Conservation (phyloP, 371 early-diverging fungal genomes). For the Haplosporangium sp. region DNA sequence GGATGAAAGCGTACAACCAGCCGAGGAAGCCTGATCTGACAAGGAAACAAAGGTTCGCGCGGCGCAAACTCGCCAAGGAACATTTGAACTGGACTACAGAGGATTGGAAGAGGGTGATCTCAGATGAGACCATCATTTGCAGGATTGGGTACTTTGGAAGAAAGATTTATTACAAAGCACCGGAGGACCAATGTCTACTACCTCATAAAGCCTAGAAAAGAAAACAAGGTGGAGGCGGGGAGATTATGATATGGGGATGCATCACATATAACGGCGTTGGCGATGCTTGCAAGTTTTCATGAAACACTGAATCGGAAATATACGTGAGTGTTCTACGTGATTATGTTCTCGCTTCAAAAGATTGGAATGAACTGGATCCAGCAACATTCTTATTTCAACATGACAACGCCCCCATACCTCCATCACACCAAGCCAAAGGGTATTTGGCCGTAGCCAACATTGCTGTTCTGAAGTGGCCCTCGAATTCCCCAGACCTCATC, state of each 20-base stretch:
- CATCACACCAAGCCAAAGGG: slow-evolving; percentile 10
- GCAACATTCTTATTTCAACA: slow-evolving; percentile 37
- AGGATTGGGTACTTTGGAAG: slow-evolving; percentile 4
- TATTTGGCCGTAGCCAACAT: no score
- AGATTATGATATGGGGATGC: slow-evolving; percentile 31
- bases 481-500: slow-evolving; percentile 4
- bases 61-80: slow-evolving; percentile 1
- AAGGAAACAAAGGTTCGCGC: not conserved
- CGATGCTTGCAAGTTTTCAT: slow-evolving; percentile 18
- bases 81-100: slow-evolving; percentile 6
- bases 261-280: slow-evolving; percentile 24
- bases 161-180: not conserved
- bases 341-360: no score
- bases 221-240: slow-evolving; percentile 22
- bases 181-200: not conserved
- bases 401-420: slow-evolving; percentile 46
- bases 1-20: not conserved
- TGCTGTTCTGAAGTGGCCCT: no score
- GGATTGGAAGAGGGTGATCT: slow-evolving; percentile 16
- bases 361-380: slow-evolving; percentile 8
- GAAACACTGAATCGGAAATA: slow-evolving; percentile 25
- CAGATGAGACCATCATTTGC: slow-evolving; percentile 1
- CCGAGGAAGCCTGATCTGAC: not conserved
- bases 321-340: slow-evolving; percentile 32
- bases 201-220: not conserved